Conservation (phyloP, 2,329 filamentous ascomycete genomes). For the Leptographium flavum region DNA sequence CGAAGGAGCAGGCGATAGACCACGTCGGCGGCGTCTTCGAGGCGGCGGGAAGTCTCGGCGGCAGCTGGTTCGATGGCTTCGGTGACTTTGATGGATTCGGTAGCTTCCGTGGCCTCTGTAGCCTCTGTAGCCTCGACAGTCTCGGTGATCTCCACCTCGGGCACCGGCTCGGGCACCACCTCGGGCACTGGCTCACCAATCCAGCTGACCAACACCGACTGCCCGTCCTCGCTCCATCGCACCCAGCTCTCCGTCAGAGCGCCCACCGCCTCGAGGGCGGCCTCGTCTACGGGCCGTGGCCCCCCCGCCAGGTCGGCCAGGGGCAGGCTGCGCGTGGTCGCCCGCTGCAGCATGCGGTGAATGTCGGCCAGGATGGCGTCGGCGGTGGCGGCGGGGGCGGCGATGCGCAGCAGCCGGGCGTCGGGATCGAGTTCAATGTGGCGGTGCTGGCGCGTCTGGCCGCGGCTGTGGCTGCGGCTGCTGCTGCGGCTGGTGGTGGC, state of each 20-base stretch:
- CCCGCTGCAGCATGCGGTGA: conserved; percentile 15
- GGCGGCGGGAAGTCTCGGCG: conserved; percentile 5
- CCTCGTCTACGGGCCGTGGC: background rate
- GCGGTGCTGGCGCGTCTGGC: conserved; percentile 4
- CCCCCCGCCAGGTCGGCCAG: conserved; percentile 1
- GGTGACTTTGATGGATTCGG: too few species aligned
- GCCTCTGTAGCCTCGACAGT: too few species aligned
- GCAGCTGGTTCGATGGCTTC: too few species aligned
- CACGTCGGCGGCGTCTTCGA: conserved; percentile 26
- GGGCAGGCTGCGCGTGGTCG: conserved; percentile 6
- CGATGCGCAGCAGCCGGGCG: conserved; percentile 19
- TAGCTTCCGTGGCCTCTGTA: too few species aligned
- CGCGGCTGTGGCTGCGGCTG: conserved; percentile 15
- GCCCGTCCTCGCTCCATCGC: conserved; percentile 15
- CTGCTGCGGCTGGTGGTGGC: conserved; percentile 14
- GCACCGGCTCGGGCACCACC: too few species aligned
- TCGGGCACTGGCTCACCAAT: background rate
- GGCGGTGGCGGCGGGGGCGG: conserved; percentile 21
- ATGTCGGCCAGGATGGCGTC: conserved; percentile 22
- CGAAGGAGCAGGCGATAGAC: conserved; percentile 30
- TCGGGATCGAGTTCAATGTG: conserved; percentile 22
- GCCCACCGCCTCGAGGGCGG: conserved; percentile 21
- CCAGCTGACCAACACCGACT: conserved; percentile 7
- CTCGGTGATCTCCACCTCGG: too few species aligned
- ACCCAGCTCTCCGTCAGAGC: conserved; percentile 24